Percentiles rank a stretch among this genome's conserved stretches.
These are phyloP conservation scores for Dictyostelium citrinum DNA, from an alignment of 78 protist species.

Conservation along the genomic window DNA sequence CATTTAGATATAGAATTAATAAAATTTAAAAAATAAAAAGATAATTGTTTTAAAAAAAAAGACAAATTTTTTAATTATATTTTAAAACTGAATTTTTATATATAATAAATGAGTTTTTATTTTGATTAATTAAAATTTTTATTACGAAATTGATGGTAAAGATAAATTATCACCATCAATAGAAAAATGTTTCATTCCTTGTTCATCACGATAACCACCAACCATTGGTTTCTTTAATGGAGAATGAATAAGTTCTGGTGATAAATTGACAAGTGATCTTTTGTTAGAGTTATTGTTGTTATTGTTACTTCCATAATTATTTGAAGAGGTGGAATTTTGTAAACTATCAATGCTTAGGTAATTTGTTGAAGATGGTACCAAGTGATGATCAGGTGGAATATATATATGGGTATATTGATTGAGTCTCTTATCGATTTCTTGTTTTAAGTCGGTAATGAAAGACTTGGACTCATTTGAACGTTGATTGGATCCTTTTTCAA, in stretches of 20 bases:
- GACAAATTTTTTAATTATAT: not conserved
- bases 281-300: not conserved
- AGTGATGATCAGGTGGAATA: not conserved
- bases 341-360: not conserved
- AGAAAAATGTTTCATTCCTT: slow-evolving; percentile 44
- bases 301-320: not conserved
- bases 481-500: not conserved
- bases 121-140: not conserved
- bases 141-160: not conserved
- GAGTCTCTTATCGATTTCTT: slow-evolving; percentile 18
- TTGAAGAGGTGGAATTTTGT: not conserved
- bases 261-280: not conserved
- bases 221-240: slow-evolving; percentile 9
- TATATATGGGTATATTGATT: not conserved
- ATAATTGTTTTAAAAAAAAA: not conserved
- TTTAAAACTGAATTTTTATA: not conserved
- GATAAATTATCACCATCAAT: slow-evolving; percentile 12
- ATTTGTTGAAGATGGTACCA: slow-evolving; percentile 21
- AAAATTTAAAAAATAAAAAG: not conserved
- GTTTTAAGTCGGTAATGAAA: slow-evolving; percentile 19
- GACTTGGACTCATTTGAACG: not conserved
- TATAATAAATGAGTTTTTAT: not conserved
- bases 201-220: slow-evolving; percentile 47
- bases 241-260: slow-evolving; percentile 54
- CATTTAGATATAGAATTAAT: not conserved